Evolutionary conservation across 495 filamentous ascomycete species (phyloP).

Genomic region (Penicillium daleae): DNA sequence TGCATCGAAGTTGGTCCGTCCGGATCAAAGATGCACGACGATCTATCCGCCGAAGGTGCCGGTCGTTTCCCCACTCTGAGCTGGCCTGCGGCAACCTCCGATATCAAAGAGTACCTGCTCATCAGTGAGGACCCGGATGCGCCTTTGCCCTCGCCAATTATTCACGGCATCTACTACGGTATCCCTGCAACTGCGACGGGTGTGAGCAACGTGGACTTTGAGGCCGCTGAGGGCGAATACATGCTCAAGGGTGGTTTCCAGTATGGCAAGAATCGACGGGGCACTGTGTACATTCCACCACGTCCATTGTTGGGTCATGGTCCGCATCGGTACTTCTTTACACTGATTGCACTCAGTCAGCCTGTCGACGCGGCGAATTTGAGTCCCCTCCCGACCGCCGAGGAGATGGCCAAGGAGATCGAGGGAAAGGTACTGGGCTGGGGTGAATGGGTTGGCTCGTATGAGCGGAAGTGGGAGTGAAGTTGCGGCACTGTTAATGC

Average conservation of each 20-base stretch:
- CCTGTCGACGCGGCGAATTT: slow-evolving; percentile 38
- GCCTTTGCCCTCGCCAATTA: slow-evolving; percentile 47
- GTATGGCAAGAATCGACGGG: slow-evolving; percentile 46
- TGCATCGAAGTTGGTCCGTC: slow-evolving; percentile 50
- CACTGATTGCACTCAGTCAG: slow-evolving; percentile 50
- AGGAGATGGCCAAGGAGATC: slow-evolving; percentile 42
- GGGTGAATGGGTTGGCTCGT: slow-evolving; percentile 56
- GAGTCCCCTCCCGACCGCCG: slow-evolving; percentile 20
- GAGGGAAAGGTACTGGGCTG: slow-evolving; percentile 53
- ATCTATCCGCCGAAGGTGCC: slow-evolving; percentile 46
- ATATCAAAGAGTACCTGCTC: slow-evolving; percentile 52
- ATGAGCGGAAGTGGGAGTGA: slow-evolving; percentile 43
- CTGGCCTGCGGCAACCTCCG: slow-evolving; percentile 40
- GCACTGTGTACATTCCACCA: slow-evolving; percentile 44
- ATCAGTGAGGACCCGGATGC: slow-evolving; percentile 56
- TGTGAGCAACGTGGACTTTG: slow-evolving; percentile 44
- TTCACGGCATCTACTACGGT: slow-evolving; percentile 52
- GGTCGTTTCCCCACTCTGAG: slow-evolving; percentile 49
- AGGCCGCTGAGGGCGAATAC: slow-evolving; percentile 20
- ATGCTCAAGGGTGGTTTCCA: slow-evolving; percentile 49
- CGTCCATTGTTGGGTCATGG: slow-evolving; percentile 50
- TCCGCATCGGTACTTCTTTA: slow-evolving; percentile 55
- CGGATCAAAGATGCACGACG: slow-evolving; percentile 40
- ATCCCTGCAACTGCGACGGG: slow-evolving; percentile 43
- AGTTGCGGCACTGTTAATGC: neutral